These are phyloP conservation scores for Zhuliangozyma blackwelliae DNA, from an alignment of 1,139 yeast species.

Conservation along the genomic window DNA sequence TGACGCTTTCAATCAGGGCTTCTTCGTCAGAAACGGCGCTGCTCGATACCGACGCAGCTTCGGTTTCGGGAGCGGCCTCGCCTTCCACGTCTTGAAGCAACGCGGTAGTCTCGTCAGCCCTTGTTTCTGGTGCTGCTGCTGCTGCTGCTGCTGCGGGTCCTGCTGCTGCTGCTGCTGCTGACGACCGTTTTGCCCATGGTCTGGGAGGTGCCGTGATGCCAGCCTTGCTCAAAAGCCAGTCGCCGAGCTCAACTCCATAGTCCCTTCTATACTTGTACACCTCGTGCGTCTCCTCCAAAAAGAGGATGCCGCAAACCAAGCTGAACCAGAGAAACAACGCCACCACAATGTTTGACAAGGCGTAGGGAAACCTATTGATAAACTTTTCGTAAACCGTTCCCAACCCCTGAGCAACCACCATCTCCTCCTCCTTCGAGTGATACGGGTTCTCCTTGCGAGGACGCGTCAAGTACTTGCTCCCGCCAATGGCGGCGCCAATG, in stretches of 20 bases:
- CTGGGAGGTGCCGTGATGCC: slow-evolving; percentile 28
- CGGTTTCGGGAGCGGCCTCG: slow-evolving; percentile 4
- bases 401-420: slow-evolving; percentile 7
- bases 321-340: slow-evolving; percentile 39
- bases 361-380: slow-evolving; percentile 47
- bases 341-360: slow-evolving; percentile 57
- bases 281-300: slow-evolving; percentile 59
- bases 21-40: slow-evolving; percentile 11
- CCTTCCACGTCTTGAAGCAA: slow-evolving; percentile 1
- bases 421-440: slow-evolving; percentile 17
- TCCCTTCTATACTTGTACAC: slow-evolving; percentile 38
- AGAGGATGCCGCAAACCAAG: slow-evolving; percentile 40
- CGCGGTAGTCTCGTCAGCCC: slow-evolving; percentile 1
- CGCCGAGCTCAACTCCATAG: slow-evolving; percentile 50
- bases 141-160: not conserved
- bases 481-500: slow-evolving; percentile 48
- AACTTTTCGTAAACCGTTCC: slow-evolving; percentile 17
- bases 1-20: slow-evolving; percentile 15
- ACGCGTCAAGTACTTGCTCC: slow-evolving; percentile 36
- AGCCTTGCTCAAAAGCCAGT: slow-evolving; percentile 27
- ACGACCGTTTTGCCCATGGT: slow-evolving; percentile 23
- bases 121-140: not conserved
- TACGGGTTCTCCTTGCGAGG: slow-evolving; percentile 13
- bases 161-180: not conserved
- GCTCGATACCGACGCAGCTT: no score